Conservation (phyloP, 164 flowering plant species). For the Aristolochia californica region DNA sequence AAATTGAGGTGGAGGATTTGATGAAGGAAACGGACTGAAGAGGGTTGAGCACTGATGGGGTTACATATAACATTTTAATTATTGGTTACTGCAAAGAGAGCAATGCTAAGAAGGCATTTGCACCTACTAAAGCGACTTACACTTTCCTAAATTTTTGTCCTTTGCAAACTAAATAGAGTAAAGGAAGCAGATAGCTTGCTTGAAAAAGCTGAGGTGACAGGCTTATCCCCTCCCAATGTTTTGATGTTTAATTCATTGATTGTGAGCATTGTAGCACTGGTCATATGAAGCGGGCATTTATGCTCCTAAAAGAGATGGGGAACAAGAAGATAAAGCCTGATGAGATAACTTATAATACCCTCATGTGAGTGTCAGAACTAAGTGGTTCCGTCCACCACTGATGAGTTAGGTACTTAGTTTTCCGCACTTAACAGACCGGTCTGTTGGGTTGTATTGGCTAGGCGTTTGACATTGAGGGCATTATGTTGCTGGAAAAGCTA, state of each 20-base stretch:
- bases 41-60: constrained; percentile 35
- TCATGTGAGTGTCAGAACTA: too few species aligned
- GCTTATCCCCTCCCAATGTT: constrained; percentile 61
- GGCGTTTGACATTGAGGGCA: too few species aligned
- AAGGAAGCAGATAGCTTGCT: constrained; percentile 67
- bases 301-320: constrained; percentile 54
- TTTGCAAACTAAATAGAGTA: constrained; percentile 44
- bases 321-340: constrained; percentile 45
- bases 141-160: constrained; percentile 64
- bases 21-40: constrained; percentile 50
- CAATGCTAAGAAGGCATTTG: constrained; percentile 51
- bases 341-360: constrained; percentile 73
- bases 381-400: too few species aligned
- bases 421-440: too few species aligned
- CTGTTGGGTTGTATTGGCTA: too few species aligned
- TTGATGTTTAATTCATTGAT: constrained; percentile 62
- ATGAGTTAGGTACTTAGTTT: too few species aligned
- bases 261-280: constrained; percentile 52
- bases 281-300: constrained; percentile 29
- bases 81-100: constrained; percentile 65
- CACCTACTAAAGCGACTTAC: constrained; percentile 54
- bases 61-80: constrained; percentile 76
- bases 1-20: constrained; percentile 40
- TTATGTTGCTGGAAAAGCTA: constrained; percentile 61
- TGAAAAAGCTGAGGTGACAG: constrained; percentile 26